Evolutionary conservation across 2,329 filamentous ascomycete species (phyloP).

Genomic region (Xylariaceae sp.): DNA sequence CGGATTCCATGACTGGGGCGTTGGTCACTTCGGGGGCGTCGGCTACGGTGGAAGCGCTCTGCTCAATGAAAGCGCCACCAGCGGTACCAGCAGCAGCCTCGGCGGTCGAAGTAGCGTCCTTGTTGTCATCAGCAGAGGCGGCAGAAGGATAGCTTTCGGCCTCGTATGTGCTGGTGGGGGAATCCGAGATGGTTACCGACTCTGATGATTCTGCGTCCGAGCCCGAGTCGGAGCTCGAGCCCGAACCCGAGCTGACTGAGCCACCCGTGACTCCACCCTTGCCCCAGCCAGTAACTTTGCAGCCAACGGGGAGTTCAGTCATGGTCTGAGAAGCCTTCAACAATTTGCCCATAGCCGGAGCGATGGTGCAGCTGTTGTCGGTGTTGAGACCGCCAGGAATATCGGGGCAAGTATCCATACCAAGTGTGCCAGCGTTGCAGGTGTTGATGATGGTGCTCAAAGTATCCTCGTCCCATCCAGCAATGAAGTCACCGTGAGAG

Average conservation of each 20-base stretch:
- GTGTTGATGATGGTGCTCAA: conserved; percentile 65
- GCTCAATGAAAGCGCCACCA: conserved; percentile 31
- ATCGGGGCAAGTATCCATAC: conserved; percentile 60
- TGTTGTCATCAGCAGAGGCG: conserved; percentile 2
- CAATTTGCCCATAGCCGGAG: conserved; percentile 36
- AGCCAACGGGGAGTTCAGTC: conserved; percentile 49
- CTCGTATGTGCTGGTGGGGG: conserved; percentile 1
- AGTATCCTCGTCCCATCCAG: conserved; percentile 63
- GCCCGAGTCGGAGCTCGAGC: conserved; percentile 5
- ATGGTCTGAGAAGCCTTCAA: conserved; percentile 36
- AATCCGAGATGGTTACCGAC: not conserved
- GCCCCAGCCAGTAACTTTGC: conserved; percentile 49
- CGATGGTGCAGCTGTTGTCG: conserved; percentile 45
- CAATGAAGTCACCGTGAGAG: conserved; percentile 68
- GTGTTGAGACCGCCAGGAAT: conserved; percentile 51
- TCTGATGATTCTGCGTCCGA: not conserved
- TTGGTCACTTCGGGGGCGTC: conserved; percentile 15
- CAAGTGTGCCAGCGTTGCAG: conserved; percentile 55
- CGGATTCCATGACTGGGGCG: conserved; percentile 12
- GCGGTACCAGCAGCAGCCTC: conserved; percentile 19
- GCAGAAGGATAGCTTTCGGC: conserved; percentile 2
- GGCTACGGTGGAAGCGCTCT: conserved; percentile 13
- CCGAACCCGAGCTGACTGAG: conserved; percentile 7
- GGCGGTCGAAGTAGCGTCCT: conserved; percentile 7
- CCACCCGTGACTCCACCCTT: conserved; percentile 31